Evolutionary conservation across 768 basidiomycete genomes (phyloP).

Genomic region (Gloeopeniophorella convolvens): DNA sequence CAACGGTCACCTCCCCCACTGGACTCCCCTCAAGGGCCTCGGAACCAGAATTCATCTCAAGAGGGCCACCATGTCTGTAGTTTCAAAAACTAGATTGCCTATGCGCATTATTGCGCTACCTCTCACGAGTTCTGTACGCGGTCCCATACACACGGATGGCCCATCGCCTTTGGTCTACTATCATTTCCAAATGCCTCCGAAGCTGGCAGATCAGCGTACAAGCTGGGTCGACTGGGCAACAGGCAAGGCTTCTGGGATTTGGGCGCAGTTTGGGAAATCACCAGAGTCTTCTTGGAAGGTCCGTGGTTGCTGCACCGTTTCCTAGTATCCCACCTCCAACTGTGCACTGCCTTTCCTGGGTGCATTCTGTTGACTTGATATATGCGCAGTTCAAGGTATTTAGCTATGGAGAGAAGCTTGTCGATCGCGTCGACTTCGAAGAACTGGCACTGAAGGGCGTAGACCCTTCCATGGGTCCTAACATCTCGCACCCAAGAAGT

Average conservation of each 20-base stretch:
- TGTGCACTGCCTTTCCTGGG: too few species aligned
- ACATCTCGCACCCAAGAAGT: slow-evolving; percentile 15
- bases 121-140: slow-evolving; percentile 26
- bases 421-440: slow-evolving; percentile 74
- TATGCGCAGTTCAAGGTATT: slow-evolving; percentile 63
- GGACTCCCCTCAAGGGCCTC: too few species aligned
- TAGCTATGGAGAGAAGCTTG: slow-evolving; percentile 56
- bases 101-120: slow-evolving; percentile 47
- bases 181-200: slow-evolving; percentile 30
- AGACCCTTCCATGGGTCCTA: slow-evolving; percentile 61
- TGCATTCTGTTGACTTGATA: too few species aligned
- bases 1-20: too few species aligned
- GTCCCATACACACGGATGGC: not conserved
- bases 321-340: not conserved
- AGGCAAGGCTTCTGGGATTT: slow-evolving; percentile 47
- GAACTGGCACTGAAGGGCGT: slow-evolving; percentile 69
- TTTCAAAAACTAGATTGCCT: slow-evolving; percentile 19
- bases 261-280: slow-evolving; percentile 66
- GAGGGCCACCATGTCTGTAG: slow-evolving; percentile 14
- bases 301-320: slow-evolving; percentile 23
- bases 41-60: too few species aligned
- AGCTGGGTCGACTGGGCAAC: slow-evolving; percentile 45
- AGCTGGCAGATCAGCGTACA: slow-evolving; percentile 24
- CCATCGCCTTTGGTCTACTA: slow-evolving; percentile 36
- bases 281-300: slow-evolving; percentile 69